Evolutionary conservation across 2,329 filamentous ascomycete species (phyloP).

Genomic region (Ambrosiella xylebori): DNA sequence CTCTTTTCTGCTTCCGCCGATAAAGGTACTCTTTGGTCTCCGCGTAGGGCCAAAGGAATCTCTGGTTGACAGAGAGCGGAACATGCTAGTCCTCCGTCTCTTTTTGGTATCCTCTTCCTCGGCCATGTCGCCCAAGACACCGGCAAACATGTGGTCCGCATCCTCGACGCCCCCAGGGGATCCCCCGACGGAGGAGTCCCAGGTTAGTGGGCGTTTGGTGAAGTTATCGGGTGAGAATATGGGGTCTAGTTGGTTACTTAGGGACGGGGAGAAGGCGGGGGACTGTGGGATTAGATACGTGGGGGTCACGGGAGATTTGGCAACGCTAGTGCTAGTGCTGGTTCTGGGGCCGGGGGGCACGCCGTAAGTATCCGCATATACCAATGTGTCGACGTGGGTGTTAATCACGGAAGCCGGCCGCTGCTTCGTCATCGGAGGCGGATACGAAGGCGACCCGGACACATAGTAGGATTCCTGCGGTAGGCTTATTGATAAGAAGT

Average conservation of each 20-base stretch:
- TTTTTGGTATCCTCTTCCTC: constrained; percentile 7
- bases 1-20: background rate
- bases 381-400: too few relatives aligned
- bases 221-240: constrained; percentile 4
- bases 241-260: background rate
- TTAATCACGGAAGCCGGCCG: too few relatives aligned
- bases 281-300: background rate
- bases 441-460: too few relatives aligned
- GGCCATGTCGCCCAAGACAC: constrained; percentile 9
- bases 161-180: background rate
- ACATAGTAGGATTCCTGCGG: too few relatives aligned
- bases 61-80: constrained; percentile 8
- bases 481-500: too few relatives aligned
- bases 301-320: background rate
- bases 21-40: constrained; percentile 8
- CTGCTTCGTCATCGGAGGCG: too few relatives aligned
- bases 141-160: constrained; percentile 10
- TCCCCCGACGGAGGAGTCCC: background rate
- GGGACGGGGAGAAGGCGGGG: background rate
- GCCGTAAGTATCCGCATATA: too few relatives aligned
- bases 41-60: background rate
- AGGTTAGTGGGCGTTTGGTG: background rate
- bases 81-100: constrained; percentile 8
- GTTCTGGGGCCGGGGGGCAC: too few relatives aligned
- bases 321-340: background rate